A percentile compares a stretch with the other conserved stretches of the same genome.
These are phyloP conservation scores for Tricholoma flavovirens DNA, from an alignment of 768 basidiomycete species.

Conservation along the genomic window DNA sequence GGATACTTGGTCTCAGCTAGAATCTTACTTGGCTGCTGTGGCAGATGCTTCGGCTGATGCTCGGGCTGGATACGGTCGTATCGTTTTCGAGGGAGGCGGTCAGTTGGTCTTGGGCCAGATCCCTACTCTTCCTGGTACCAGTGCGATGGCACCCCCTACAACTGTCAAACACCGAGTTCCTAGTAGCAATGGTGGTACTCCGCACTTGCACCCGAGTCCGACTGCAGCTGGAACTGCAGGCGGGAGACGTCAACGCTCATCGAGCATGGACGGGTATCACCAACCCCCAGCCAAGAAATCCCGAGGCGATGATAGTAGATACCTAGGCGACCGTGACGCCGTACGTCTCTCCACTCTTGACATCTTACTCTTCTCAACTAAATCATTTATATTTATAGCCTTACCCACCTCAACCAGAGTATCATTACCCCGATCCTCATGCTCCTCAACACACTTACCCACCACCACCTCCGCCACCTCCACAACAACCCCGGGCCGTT, in stretches of 20 bases:
- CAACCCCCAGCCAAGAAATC: slow-evolving; percentile 48
- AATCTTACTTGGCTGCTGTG: slow-evolving; percentile 38
- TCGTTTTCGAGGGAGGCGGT: slow-evolving; percentile 40
- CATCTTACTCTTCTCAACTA: too few species aligned
- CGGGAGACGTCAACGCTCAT: slow-evolving; percentile 27
- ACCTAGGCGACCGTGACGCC: not conserved
- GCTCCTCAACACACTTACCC: not conserved
- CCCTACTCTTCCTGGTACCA: slow-evolving; percentile 10
- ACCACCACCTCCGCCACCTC: not conserved
- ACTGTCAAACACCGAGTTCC: not conserved
- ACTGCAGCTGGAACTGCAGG: slow-evolving; percentile 16
- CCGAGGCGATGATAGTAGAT: slow-evolving; percentile 17
- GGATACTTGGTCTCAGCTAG: slow-evolving; percentile 48
- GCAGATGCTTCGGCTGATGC: slow-evolving; percentile 46
- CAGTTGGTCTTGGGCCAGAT: slow-evolving; percentile 33
- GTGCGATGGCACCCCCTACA: not conserved
- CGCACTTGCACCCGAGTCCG: slow-evolving; percentile 25
- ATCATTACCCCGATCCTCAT: not conserved
- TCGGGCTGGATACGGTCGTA: slow-evolving; percentile 38
- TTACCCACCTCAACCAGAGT: not conserved
- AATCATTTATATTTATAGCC: not conserved
- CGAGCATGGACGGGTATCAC: slow-evolving; percentile 30
- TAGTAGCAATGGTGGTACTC: slow-evolving; percentile 13
- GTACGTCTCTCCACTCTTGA: not conserved
- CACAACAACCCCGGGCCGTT: not conserved